These are phyloP conservation scores for Luffa aegyptiaca DNA, from an alignment of 306 rosid genomes.

Conservation along the genomic window DNA sequence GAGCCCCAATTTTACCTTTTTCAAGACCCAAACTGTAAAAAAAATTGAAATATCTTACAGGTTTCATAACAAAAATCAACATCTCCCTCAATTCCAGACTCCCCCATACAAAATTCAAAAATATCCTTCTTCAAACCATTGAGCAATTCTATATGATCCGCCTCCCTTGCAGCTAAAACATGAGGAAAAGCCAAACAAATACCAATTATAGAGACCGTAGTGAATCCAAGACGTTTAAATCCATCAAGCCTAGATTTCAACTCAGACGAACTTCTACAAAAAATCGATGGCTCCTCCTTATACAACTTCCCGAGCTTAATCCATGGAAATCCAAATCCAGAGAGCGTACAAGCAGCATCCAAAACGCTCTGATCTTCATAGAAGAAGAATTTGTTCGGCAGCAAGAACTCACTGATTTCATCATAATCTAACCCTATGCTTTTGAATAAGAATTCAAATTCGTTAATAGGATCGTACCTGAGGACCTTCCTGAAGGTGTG, in stretches of 20 bases:
- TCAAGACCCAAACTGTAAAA: constrained; percentile 47
- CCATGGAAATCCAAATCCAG: constrained; percentile 78
- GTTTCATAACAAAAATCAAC: constrained; percentile 42
- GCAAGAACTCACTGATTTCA: constrained; percentile 27
- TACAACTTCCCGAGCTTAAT: constrained; percentile 49
- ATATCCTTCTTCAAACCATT: constrained; percentile 35
- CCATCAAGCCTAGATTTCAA: constrained; percentile 31
- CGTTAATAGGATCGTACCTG: constrained; percentile 77
- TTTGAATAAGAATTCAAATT: constrained; percentile 75
- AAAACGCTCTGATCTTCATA: constrained; percentile 46
- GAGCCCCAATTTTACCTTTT: constrained; percentile 29
- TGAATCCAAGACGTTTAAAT: constrained; percentile 39
- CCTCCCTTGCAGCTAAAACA: constrained; percentile 25
- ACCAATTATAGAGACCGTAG: constrained; percentile 41
- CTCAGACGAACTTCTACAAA: constrained; percentile 22
- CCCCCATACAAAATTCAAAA: constrained; percentile 38
- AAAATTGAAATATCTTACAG: constrained; percentile 48
- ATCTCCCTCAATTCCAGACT: constrained; percentile 38
- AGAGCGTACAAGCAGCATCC: constrained; percentile 46
- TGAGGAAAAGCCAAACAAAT: constrained; percentile 64
- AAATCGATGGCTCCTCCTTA: constrained; percentile 31
- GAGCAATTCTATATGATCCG: constrained; percentile 22
- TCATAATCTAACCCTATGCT: constrained; percentile 52
- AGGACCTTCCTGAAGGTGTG: constrained; percentile 33
- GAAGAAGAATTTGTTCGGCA: constrained; percentile 51